Evolutionary conservation across 768 basidiomycete species (phyloP), one percentile per base, ranked within the genome.

Genomic region (Tephrocybe sp.): DNA sequence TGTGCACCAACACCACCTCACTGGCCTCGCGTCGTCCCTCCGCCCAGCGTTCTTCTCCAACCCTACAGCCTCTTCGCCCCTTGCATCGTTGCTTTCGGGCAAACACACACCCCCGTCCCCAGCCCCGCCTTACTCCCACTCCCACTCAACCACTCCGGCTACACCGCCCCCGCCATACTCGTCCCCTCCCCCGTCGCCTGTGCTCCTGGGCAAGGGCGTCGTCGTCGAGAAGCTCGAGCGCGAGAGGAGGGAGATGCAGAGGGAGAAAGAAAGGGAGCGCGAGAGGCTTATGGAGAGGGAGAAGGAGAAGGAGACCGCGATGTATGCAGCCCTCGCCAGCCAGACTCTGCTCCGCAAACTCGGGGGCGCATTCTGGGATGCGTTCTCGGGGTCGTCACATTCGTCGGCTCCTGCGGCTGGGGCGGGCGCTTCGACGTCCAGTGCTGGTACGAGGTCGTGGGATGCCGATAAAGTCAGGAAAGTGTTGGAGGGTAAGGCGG

Each of bases 301-400:
- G 53, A 65, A 69, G 51, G 71, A 73, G 50, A 67, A 68, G 53
- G 71, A 77, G 43, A 71, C 78, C 12, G 83, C 81, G 6, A 72
- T 85, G 61, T 72, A 85, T 15, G 91, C 90, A 10, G 79, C 81
- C n/a, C 73, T 91, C 55, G 91, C 90, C 8, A 81, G 82, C 40
- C 85, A 91, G 70, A 93, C 92, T 0, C 70, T 95, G 25, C 57
- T 89, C 45, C 70, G 73, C 61, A 85, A 84, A 62, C 75, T 94
- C 26, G 85, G 88, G 4, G 65, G 73, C 18, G 89, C 91, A 38
- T 93, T 94, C 71, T 90, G 91, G 88, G 90, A 92, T 56, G 93
- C 93, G 14, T 94, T 94, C 68, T 77, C 85, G n/a, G 85, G 84
- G 0, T 51, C 66, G 3, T 62, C 69, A 15, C 49, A 63, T 3